Conservation (phyloP, 352 stramenopile species). For the Plasmopara halstedii region DNA sequence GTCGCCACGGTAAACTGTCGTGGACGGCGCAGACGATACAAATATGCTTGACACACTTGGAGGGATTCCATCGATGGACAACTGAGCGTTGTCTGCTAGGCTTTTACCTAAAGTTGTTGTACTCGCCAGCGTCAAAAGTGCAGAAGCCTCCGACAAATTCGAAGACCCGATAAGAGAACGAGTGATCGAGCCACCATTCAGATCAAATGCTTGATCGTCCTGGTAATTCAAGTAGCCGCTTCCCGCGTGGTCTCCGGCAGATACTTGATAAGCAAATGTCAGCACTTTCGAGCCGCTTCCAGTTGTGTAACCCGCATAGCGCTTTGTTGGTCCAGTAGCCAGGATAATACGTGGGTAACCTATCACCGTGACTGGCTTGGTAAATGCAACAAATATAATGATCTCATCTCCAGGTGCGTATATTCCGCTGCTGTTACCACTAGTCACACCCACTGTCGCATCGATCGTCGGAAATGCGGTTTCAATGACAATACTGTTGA, state of each 20-base stretch:
- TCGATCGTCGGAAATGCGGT: slow-evolving; percentile 52
- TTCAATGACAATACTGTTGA: slow-evolving; percentile 61
- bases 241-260: slow-evolving; percentile 47
- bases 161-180: slow-evolving; percentile 16
- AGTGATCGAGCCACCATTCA: slow-evolving; percentile 64
- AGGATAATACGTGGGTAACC: slow-evolving; percentile 66
- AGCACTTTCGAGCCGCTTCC: slow-evolving; percentile 55
- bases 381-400: slow-evolving; percentile 62
- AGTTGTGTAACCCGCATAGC: slow-evolving; percentile 49
- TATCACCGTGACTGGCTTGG: slow-evolving; percentile 55
- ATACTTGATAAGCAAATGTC: slow-evolving; percentile 68
- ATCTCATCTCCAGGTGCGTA: slow-evolving; percentile 69
- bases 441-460: slow-evolving; percentile 43
- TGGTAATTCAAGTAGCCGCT: slow-evolving; percentile 59
- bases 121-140: slow-evolving; percentile 30
- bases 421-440: slow-evolving; percentile 35
- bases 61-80: slow-evolving; percentile 45
- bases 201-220: slow-evolving; percentile 41
- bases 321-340: slow-evolving; percentile 63
- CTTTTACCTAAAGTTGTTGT: slow-evolving; percentile 30
- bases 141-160: slow-evolving; percentile 4
- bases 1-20: slow-evolving; percentile 35
- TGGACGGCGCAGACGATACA: slow-evolving; percentile 25
- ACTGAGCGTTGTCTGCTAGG: slow-evolving; percentile 39
- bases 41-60: slow-evolving; percentile 37